phyloP scores from a whole-genome alignment of 2,329 filamentous ascomycete genomes.

The Colletotrichum sp. region DNA sequence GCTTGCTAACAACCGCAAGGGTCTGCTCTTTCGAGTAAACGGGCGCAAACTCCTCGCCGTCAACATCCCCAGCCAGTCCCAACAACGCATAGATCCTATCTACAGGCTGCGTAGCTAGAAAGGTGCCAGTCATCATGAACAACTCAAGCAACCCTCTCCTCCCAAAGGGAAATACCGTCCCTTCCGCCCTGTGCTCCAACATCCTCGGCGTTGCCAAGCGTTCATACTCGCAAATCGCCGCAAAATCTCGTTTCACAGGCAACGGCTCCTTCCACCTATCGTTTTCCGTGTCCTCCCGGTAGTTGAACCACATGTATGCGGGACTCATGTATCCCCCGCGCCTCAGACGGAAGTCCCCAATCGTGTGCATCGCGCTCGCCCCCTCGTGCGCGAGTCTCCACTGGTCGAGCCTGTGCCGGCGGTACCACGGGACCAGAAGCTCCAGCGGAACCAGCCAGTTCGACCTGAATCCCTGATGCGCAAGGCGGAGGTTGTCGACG shows the following conservation, averaged over 20 bases:
- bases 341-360: background rate
- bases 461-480: background rate
- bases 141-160: background rate
- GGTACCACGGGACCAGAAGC: background rate
- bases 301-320: background rate
- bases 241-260: background rate
- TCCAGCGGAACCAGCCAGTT: background rate
- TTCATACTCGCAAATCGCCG: background rate
- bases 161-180: background rate
- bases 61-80: background rate
- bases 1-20: background rate
- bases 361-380: background rate
- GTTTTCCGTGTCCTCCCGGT: background rate
- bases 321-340: background rate
- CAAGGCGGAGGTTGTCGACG: background rate
- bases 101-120: background rate
- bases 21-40: background rate
- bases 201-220: background rate
- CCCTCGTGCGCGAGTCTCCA: background rate
- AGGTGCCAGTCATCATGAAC: background rate
- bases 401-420: background rate
- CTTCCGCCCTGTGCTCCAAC: background rate
- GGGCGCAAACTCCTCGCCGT: background rate
- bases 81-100: background rate
- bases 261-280: background rate